Conservation (phyloP, 2,329 filamentous ascomycete genomes). For the Aspergillus latus region DNA sequence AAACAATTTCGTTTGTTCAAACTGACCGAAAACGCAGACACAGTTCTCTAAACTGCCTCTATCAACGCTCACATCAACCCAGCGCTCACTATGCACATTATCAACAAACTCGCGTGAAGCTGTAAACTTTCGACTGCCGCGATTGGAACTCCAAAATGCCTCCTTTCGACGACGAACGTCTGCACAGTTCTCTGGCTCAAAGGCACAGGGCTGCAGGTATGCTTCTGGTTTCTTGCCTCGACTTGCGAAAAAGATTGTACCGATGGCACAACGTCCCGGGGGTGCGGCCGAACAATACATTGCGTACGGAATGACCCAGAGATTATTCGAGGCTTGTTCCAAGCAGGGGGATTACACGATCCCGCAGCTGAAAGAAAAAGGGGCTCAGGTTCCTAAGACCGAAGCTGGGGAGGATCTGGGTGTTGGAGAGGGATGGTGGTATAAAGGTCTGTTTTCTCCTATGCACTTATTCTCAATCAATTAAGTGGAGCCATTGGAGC, state of each 20-base stretch:
- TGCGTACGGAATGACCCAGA: slow-evolving; percentile 75
- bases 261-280: slow-evolving; percentile 29
- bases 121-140: neutral
- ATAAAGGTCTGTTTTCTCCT: slow-evolving; percentile 60
- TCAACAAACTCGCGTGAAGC: neutral
- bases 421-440: slow-evolving; percentile 74
- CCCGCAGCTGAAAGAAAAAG: slow-evolving; percentile 64
- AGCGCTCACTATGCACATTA: slow-evolving; percentile 3
- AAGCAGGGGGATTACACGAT: slow-evolving; percentile 74
- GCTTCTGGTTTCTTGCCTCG: slow-evolving; percentile 20
- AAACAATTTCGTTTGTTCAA: neutral
- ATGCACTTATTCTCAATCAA: neutral
- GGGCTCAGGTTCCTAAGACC: slow-evolving; percentile 67
- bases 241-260: slow-evolving; percentile 32
- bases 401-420: slow-evolving; percentile 82
- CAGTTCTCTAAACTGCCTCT: slow-evolving; percentile 18
- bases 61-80: neutral
- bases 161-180: slow-evolving; percentile 4
- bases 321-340: slow-evolving; percentile 73
- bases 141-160: neutral
- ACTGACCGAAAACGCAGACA: slow-evolving; percentile 12
- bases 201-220: slow-evolving; percentile 22
- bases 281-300: slow-evolving; percentile 66
- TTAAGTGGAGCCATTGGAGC: neutral
- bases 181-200: slow-evolving; percentile 6